Evolutionary conservation across 495 filamentous ascomycete genomes (phyloP), one percentile per base, ranked within the genome.

Genomic region (Hypoxylon perforatum): DNA sequence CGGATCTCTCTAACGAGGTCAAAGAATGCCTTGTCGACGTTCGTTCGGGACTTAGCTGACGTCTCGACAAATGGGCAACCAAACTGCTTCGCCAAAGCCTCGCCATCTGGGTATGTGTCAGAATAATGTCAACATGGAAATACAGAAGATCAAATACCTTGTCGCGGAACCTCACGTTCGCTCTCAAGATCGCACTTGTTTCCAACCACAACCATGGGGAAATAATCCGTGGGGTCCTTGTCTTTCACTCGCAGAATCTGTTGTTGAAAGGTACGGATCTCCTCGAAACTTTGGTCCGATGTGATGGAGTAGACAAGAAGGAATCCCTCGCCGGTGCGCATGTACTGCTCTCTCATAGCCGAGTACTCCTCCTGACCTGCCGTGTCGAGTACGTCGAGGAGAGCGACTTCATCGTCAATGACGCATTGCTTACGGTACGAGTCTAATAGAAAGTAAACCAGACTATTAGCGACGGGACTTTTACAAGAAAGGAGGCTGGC

Each of bases 361-460:
- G 94, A 97, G 82, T 99, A 99, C 80, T 99, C 95, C 79, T 99
- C 95, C 80, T 99, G 95, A 54, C 95, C 95, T 54, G 95, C 95
- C 48, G 95, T 99, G 77, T 99, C 95, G 71, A 99, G 89, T 54
- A 99, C 94, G 77, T 99, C 95, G 75, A 99, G 89, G 54, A 97
- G 86, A 42, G 95, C 96, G 65, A 97, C 92, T 78, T 98, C 95
- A 71, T 97, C 95, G 76, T 99, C 95, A 77, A 99, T 96, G 56
- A 96, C 89, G 76, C 96, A 98, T 86, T 98, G 94, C 88, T 99
- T 99, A 80, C 95, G 94, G 84, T 99, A 99, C 62, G 95, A 98
- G 77, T 99, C 95, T 99, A 78, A 52, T 57, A 38, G 17, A 25
- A 12, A 42, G 51, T 21, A 55, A n/a, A 19, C 21, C 0, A 42